These are phyloP conservation scores for Aspergillus ibericus DNA, from an alignment of 2,329 filamentous ascomycete species.

Conservation along the genomic window DNA sequence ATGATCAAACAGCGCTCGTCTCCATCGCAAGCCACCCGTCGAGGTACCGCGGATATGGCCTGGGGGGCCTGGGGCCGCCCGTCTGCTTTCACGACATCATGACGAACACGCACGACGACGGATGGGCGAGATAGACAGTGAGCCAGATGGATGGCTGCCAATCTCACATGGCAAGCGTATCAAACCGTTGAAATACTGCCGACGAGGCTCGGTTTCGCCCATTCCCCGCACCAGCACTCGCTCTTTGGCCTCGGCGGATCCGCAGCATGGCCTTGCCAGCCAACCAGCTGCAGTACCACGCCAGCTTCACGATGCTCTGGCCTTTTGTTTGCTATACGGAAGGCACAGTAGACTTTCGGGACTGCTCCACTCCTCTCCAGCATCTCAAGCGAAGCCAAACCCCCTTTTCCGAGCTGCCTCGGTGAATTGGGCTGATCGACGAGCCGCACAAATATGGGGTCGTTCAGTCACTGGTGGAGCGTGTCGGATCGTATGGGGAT, in stretches of 20 bases:
- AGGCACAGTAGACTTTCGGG: not conserved
- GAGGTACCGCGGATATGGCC: not conserved
- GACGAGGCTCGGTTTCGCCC: not conserved
- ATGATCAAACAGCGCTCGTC: not conserved
- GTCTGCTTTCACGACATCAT: not conserved
- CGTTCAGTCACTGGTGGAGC: not conserved
- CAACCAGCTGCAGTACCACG: not conserved
- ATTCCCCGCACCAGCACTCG: not conserved
- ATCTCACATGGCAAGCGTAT: not conserved
- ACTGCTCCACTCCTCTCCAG: not conserved
- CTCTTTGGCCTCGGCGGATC: not conserved
- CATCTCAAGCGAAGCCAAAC: not conserved
- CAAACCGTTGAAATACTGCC: no score
- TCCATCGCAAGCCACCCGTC: not conserved
- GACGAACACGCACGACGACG: no score
- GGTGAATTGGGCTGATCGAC: not conserved
- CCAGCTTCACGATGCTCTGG: not conserved
- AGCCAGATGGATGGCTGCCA: not conserved
- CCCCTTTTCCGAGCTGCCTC: not conserved
- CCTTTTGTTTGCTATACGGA: not conserved
- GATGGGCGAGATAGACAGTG: no score
- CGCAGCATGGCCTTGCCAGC: not conserved
- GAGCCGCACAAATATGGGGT: not conserved
- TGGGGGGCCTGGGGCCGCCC: no score
- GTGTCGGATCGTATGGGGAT: no score